A percentile compares a stretch with the other conserved stretches of the same genome.
Evolutionary conservation across 208 protist genomes (phyloP).

Genomic region (Trypanosoma scelopori): DNA sequence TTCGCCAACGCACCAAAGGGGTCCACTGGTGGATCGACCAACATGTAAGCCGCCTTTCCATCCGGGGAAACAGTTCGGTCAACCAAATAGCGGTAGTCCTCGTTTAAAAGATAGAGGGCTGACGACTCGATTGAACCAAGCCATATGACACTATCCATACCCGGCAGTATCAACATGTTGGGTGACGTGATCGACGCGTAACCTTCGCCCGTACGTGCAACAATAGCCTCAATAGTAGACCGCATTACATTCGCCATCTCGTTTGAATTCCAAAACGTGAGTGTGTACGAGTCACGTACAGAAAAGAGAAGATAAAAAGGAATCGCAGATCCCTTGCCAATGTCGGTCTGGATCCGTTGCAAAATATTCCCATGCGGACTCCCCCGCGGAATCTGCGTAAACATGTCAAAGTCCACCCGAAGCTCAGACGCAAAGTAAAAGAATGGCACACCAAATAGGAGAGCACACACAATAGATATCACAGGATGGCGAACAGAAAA

Average conservation of each 20-base stretch:
- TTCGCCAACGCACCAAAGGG: constrained; percentile 21
- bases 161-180: constrained; percentile 6
- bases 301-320: constrained; percentile 28
- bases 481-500: constrained; percentile 28
- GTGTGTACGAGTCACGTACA: constrained; percentile 6
- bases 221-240: constrained; percentile 22
- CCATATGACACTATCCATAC: constrained; percentile 2
- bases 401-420: constrained; percentile 24
- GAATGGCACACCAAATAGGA: constrained; percentile 19
- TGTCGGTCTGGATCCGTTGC: background rate
- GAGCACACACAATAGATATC: constrained; percentile 9
- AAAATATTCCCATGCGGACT: constrained; percentile 21
- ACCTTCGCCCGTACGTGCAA: constrained; percentile 1
- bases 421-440: constrained; percentile 23
- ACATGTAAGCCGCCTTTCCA: constrained; percentile 14
- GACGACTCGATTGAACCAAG: constrained; percentile 1
- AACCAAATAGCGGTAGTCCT: constrained; percentile 18
- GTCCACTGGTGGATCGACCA: constrained; percentile 10
- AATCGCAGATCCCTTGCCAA: constrained; percentile 21
- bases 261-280: constrained; percentile 21
- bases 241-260: constrained; percentile 22
- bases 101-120: background rate
- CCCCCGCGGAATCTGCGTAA: constrained; percentile 17
- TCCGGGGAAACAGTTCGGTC: constrained; percentile 19
- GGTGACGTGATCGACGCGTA: constrained; percentile 12